Evolutionary conservation across 2,329 filamentous ascomycete genomes (phyloP), one percentile per base, ranked within the genome.

Genomic region (Dactylellina haptotyla): DNA sequence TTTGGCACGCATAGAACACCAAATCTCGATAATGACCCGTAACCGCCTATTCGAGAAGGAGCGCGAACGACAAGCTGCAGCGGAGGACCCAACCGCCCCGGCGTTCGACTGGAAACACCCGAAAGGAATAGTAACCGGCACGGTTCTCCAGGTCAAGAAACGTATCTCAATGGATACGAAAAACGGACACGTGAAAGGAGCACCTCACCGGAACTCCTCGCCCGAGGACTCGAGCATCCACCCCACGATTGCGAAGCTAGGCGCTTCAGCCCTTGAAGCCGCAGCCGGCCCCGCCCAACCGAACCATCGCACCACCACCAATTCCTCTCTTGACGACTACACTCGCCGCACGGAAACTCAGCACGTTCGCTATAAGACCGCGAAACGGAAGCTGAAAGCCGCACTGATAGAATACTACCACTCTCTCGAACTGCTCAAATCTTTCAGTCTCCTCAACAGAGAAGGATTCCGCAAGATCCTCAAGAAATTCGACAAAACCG

Each of bases 381-480:
- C 95, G 0, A 98, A 97, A 82, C 86, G 90, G 72, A 97, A 97
- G 82, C 84, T 99, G 64, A 98, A 98, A 81, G 83, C 92, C 51
- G 95, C 95, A 0, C 81, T 98, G 54, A 91, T 96, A 78, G 95
- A 98, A 80, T 97, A 93, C 80, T 98, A 99, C 80, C 89, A 94
- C 18, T 90, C 91, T 0, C 84, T 99, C 12, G 95, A 99, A 80
- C 83, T 98, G 48, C 85, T 99, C 70, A 98, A 97, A 82, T 91
- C 92, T 0, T 99, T 96, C 78, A 90, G 93, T 1, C 83, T 96
- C 20, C 84, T 97, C 12, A 99, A 99, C 80, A 87, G 92, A 53
- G 97, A 92, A 0, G 95, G 93, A 0, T 98, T 98, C 79, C 89
- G 93, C 30, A 99, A 99, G 81, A 92, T 99, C 79, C 97, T 96